phyloP scores from a whole-genome alignment of 192 early-diverging fungal species.

The Coemansia sp. region DNA sequence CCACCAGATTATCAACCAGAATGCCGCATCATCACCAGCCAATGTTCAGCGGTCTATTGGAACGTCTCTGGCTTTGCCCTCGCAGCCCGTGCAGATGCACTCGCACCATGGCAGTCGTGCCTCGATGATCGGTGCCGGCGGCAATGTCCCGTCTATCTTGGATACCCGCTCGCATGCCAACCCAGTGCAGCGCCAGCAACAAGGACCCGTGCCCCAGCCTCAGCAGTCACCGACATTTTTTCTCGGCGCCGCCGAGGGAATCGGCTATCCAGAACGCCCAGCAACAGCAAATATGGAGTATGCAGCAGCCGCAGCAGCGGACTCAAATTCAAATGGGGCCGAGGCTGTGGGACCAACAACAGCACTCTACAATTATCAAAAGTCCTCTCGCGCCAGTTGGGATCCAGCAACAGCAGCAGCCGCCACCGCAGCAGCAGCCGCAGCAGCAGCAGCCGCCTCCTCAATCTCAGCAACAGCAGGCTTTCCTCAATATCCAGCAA shows the following conservation, averaged over 20 bases:
- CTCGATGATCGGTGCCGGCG: constrained; percentile 14
- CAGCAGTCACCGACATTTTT: constrained; percentile 53
- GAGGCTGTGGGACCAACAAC: constrained; percentile 25
- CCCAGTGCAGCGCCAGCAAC: constrained; percentile 28
- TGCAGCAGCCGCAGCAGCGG: constrained; percentile 26
- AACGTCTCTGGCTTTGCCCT: constrained; percentile 35
- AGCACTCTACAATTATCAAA: constrained; percentile 28
- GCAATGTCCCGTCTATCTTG: constrained; percentile 18
- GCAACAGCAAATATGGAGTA: constrained; percentile 24
- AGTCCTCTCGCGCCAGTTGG: constrained; percentile 10
- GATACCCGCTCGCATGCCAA: constrained; percentile 26
- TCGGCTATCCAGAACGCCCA: constrained; percentile 50
- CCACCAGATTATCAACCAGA: constrained; percentile 46
- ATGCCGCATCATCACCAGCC: constrained; percentile 21
- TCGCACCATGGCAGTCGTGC: constrained; percentile 21
- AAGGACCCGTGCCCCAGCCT: constrained; percentile 31
- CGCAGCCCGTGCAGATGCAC: constrained; percentile 36
- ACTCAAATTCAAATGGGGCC: constrained; percentile 25
- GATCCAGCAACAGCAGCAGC: constrained; percentile 15
- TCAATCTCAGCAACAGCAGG: constrained; percentile 20
- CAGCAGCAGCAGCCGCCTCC: constrained; percentile 13
- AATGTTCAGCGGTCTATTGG: constrained; percentile 34
- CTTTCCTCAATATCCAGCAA: constrained; percentile 33
- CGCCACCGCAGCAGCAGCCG: constrained; percentile 7
- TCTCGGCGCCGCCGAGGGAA: constrained; percentile 56